Percentiles rank a stretch among this genome's conserved stretches.
Evolutionary conservation across 805 yeast genomes (phyloP).

Genomic region (Lachancea sp.): DNA sequence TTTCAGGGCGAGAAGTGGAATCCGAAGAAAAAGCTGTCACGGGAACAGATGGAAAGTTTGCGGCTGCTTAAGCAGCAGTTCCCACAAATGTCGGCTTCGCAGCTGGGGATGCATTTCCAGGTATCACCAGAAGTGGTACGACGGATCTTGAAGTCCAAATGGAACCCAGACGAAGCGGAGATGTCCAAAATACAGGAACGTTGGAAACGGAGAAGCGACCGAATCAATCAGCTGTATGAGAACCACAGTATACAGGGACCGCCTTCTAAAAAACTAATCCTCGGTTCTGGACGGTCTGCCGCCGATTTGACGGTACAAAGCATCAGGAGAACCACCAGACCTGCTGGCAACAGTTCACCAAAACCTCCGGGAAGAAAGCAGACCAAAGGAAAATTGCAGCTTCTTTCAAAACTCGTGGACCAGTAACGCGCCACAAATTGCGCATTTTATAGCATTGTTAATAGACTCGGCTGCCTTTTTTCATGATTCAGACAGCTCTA

Average conservation of each 20-base stretch:
- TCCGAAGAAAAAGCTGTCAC: slow-evolving; percentile 59
- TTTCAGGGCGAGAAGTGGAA: slow-evolving; percentile 55
- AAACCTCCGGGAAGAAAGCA: not conserved
- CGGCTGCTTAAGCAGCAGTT: slow-evolving; percentile 45
- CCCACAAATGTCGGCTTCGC: slow-evolving; percentile 57
- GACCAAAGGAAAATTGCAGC: slow-evolving; percentile 7
- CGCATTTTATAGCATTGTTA: slow-evolving; percentile 7
- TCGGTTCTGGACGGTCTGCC: slow-evolving; percentile 5
- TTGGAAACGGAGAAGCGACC: slow-evolving; percentile 46
- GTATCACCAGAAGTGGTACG: slow-evolving; percentile 79
- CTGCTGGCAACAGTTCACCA: not conserved
- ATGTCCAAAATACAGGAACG: slow-evolving; percentile 39
- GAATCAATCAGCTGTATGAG: slow-evolving; percentile 27
- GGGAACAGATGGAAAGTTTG: slow-evolving; percentile 63
- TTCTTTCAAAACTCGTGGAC: slow-evolving; percentile 11
- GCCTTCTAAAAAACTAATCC: slow-evolving; percentile 1
- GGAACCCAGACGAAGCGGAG: slow-evolving; percentile 63
- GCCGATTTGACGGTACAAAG: slow-evolving; percentile 4
- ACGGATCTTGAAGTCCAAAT: slow-evolving; percentile 67
- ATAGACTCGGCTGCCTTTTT: no score
- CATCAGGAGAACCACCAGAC: not conserved
- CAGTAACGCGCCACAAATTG: slow-evolving; percentile 3
- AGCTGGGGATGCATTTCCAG: slow-evolving; percentile 56
- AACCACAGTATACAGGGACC: not conserved
- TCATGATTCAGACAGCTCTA: slow-evolving; percentile 17